Conservation (phyloP, 805 yeast species). For the Clavispora fructus region DNA sequence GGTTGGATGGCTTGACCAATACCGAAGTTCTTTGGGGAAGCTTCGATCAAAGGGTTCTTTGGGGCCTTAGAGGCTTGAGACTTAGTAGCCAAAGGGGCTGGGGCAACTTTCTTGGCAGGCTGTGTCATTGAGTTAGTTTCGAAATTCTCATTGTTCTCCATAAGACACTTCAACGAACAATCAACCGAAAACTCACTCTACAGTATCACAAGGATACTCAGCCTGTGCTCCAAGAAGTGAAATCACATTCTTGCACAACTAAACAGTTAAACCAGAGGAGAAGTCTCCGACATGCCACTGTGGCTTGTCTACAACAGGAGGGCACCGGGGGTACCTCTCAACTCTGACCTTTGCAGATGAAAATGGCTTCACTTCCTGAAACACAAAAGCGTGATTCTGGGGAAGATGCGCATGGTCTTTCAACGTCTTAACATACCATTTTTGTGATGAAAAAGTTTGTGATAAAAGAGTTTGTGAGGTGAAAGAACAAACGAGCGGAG, state of each 20-base stretch:
- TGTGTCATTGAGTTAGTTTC: conserved; percentile 44
- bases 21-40: conserved; percentile 91
- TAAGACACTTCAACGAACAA: conserved; percentile 21
- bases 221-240: conserved; percentile 42
- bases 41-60: conserved; percentile 48
- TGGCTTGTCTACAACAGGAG: conserved; percentile 1
- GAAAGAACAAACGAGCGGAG: not conserved
- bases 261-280: conserved; percentile 3
- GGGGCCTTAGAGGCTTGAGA: conserved; percentile 22
- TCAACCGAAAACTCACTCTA: conserved; percentile 29
- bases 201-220: conserved; percentile 37
- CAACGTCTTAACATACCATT: conserved; percentile 27
- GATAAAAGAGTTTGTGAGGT: not conserved
- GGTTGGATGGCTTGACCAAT: conserved; percentile 94
- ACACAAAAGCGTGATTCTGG: conserved; percentile 20
- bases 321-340: not conserved
- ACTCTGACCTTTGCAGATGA: conserved; percentile 1
- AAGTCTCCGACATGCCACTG: conserved; percentile 4
- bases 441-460: not conserved
- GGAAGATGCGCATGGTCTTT: conserved; percentile 19
- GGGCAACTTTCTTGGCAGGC: conserved; percentile 47
- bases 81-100: conserved; percentile 42
- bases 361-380: conserved; percentile 23
- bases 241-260: conserved; percentile 20
- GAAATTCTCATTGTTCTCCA: conserved; percentile 18